Percentiles rank a stretch among this genome's conserved stretches.
phyloP scores from a whole-genome alignment of 305 asterid species.

The Vinca major region DNA sequence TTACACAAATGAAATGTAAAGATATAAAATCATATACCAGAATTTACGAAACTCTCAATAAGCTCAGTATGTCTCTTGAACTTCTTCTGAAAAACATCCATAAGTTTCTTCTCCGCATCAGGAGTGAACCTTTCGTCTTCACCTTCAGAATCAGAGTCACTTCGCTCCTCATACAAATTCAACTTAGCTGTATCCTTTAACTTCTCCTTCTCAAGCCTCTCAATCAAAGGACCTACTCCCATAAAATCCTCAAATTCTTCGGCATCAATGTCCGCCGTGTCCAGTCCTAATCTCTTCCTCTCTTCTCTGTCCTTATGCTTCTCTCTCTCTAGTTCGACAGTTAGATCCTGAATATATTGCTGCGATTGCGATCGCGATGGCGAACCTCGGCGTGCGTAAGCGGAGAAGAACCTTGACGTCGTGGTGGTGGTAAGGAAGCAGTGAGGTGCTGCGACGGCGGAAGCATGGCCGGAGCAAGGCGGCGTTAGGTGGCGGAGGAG shows the following conservation, averaged over 20 bases:
- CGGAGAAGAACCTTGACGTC: conserved; percentile 12
- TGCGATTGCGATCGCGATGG: conserved; percentile 21
- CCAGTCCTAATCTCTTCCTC: conserved; percentile 43
- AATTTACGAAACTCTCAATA: conserved; percentile 44
- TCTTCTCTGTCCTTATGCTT: conserved; percentile 45
- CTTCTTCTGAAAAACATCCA: conserved; percentile 47
- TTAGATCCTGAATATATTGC: conserved; percentile 31
- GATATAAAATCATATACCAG: conserved; percentile 39
- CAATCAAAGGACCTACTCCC: conserved; percentile 42
- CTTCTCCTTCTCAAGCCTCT: conserved; percentile 44
- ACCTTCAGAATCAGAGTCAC: conserved; percentile 68
- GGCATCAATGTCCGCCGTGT: conserved; percentile 42
- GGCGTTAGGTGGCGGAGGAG: conserved; percentile 17
- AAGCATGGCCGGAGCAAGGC: conserved; percentile 5
- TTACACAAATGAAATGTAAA: not conserved
- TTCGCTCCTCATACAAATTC: conserved; percentile 40
- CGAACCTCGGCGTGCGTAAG: conserved; percentile 8
- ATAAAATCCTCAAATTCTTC: conserved; percentile 48
- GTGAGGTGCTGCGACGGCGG: not conserved
- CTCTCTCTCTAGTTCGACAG: conserved; percentile 30
- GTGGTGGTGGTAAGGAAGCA: not conserved
- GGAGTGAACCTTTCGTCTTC: conserved; percentile 42
- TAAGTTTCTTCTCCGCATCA: conserved; percentile 25
- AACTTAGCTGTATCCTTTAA: conserved; percentile 28
- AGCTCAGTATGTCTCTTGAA: conserved; percentile 45